These are phyloP conservation scores for Rutstroemia sp. DNA, from an alignment of 2,329 filamentous ascomycete species.

Conservation along the genomic window DNA sequence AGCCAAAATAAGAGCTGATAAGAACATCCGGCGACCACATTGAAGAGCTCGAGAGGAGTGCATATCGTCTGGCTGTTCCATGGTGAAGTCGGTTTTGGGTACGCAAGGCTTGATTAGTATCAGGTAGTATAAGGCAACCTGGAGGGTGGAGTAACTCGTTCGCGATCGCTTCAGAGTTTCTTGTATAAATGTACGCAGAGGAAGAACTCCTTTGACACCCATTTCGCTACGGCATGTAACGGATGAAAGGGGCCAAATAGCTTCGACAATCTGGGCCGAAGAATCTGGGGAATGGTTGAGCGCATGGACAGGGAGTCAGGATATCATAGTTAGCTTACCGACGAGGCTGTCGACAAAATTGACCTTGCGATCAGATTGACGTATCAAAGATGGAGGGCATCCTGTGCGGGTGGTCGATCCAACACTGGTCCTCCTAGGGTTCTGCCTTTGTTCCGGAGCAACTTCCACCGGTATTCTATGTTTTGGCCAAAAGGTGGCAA, in stretches of 20 bases:
- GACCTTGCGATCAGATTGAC: constrained; percentile 86
- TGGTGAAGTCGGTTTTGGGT: constrained; percentile 74
- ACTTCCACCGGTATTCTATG: constrained; percentile 37
- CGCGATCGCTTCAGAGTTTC: constrained; percentile 91
- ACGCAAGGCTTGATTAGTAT: constrained; percentile 89
- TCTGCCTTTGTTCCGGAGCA: constrained; percentile 55
- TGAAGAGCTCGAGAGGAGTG: constrained; percentile 74
- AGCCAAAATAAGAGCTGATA: constrained; percentile 87
- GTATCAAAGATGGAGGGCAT: constrained; percentile 67
- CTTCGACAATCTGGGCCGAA: constrained; percentile 92
- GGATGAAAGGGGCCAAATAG: constrained; percentile 91
- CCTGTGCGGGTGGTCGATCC: constrained; percentile 49
- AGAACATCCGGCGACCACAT: constrained; percentile 95
- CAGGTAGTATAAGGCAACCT: constrained; percentile 94
- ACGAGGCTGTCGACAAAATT: constrained; percentile 96
- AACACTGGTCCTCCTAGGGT: constrained; percentile 50
- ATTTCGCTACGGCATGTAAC: constrained; percentile 67
- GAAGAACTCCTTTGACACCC: constrained; percentile 70
- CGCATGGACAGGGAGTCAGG: constrained; percentile 22
- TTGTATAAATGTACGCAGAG: constrained; percentile 92
- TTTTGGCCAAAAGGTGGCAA: constrained; percentile 28
- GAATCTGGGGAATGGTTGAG: constrained; percentile 60
- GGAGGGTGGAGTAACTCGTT: constrained; percentile 94
- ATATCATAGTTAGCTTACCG: constrained; percentile 59
- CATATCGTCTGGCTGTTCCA: constrained; percentile 71